Percentiles rank a stretch among this genome's conserved stretches.
These are phyloP conservation scores for Schizosaccharomyces versatilis DNA, from an alignment of 1,139 yeast species.

Conservation along the genomic window DNA sequence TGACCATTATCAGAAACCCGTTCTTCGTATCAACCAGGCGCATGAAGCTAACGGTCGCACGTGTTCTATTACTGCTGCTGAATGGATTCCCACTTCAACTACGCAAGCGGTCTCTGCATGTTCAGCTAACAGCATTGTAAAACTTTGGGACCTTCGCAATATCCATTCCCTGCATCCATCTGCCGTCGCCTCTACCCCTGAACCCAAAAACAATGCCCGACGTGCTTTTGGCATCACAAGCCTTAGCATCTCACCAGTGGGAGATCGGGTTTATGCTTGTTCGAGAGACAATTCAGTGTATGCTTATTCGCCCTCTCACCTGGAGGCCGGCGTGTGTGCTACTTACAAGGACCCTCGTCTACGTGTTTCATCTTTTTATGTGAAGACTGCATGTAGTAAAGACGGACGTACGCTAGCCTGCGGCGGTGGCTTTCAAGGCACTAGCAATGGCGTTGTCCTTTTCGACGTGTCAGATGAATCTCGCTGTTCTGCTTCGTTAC, in stretches of 20 bases:
- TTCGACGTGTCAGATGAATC: not conserved
- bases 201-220: not conserved
- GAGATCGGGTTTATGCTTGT: not conserved
- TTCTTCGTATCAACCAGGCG: not conserved
- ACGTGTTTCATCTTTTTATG: not conserved
- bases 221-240: not conserved
- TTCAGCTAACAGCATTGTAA: conserved; percentile 4
- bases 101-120: conserved; percentile 6
- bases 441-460: not conserved
- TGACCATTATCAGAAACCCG: not conserved
- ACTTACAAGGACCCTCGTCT: not conserved
- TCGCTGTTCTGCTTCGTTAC: not conserved
- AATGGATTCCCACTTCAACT: conserved; percentile 3
- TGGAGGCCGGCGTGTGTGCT: not conserved
- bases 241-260: not conserved
- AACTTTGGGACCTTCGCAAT: conserved; percentile 7
- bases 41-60: not conserved
- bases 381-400: not conserved
- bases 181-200: not conserved
- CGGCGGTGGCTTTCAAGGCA: not conserved
- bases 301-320: not conserved
- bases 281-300: not conserved
- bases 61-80: conserved; percentile 1
- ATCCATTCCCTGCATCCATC: not conserved
- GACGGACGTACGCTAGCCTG: not conserved